Conservation (phyloP, 2,329 filamentous ascomycete species). For the Talaromyces marneffei region DNA sequence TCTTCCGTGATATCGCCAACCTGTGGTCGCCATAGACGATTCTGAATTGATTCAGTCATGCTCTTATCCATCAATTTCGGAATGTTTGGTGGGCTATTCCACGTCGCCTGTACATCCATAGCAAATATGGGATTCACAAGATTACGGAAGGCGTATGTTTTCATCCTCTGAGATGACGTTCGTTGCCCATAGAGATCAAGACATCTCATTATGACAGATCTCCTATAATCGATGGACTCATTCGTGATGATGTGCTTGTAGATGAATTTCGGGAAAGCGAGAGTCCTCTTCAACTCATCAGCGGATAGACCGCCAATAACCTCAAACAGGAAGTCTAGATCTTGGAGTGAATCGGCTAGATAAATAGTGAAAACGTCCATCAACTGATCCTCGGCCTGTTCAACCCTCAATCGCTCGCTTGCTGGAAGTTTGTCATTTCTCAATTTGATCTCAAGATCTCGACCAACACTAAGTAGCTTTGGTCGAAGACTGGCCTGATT, state of each 20-base stretch:
- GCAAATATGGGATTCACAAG: conserved; percentile 94
- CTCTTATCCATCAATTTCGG: conserved; percentile 76
- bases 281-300: conserved; percentile 72
- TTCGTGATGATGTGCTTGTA: conserved; percentile 79
- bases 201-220: conserved; percentile 72
- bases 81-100: conserved; percentile 53
- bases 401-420: conserved; percentile 71
- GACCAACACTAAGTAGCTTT: conserved; percentile 59
- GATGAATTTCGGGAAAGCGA: conserved; percentile 72
- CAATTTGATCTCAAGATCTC: conserved; percentile 70
- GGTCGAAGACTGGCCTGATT: conserved; percentile 53
- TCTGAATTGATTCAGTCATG: conserved; percentile 84
- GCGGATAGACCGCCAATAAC: conserved; percentile 78
- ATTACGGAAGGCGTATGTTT: conserved; percentile 86
- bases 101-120: conserved; percentile 88
- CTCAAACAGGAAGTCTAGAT: conserved; percentile 77
- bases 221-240: conserved; percentile 80
- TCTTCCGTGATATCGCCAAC: conserved; percentile 78
- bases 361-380: conserved; percentile 80
- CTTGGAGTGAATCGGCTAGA: conserved; percentile 65
- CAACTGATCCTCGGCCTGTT: conserved; percentile 83
- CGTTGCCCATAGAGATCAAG: conserved; percentile 80
- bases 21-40: conserved; percentile 89
- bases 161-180: conserved; percentile 76
- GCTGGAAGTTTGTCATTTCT: conserved; percentile 64